phyloP scores from a whole-genome alignment of 2,329 filamentous ascomycete species.

The Camillea tinctor region DNA sequence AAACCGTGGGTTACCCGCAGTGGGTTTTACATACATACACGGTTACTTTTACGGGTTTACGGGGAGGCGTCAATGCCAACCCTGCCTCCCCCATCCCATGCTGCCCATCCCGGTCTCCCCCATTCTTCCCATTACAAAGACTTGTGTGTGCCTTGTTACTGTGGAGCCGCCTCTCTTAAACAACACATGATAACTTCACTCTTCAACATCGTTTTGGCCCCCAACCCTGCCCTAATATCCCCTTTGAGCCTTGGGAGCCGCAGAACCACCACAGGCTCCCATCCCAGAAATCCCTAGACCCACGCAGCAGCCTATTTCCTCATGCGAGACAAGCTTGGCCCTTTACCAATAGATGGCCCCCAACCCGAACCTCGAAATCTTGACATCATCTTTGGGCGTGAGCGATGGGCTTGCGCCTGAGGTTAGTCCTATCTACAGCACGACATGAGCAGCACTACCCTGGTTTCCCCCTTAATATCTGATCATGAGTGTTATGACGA shows the following conservation, averaged over 20 bases:
- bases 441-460: constrained; percentile 8
- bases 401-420: constrained; percentile 5
- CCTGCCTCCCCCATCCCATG: no score
- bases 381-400: constrained; percentile 11
- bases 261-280: constrained; percentile 14
- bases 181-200: constrained; percentile 1
- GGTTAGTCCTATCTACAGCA: constrained; percentile 13
- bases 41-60: no score
- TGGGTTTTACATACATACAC: no score
- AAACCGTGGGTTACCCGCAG: not conserved
- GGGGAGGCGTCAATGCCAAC: no score
- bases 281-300: constrained; percentile 14
- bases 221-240: constrained; percentile 20
- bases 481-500: constrained; percentile 15
- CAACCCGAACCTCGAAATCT: constrained; percentile 13
- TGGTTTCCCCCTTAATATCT: constrained; percentile 8
- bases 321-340: constrained; percentile 24
- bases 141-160: not conserved
- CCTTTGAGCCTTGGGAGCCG: constrained; percentile 25
- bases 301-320: constrained; percentile 22
- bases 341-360: constrained; percentile 22
- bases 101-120: no score
- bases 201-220: constrained; percentile 11
- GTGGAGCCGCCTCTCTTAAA: not conserved
- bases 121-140: not conserved